Conservation (phyloP, 441 rosid species). For the Euphorbia celastroides region DNA sequence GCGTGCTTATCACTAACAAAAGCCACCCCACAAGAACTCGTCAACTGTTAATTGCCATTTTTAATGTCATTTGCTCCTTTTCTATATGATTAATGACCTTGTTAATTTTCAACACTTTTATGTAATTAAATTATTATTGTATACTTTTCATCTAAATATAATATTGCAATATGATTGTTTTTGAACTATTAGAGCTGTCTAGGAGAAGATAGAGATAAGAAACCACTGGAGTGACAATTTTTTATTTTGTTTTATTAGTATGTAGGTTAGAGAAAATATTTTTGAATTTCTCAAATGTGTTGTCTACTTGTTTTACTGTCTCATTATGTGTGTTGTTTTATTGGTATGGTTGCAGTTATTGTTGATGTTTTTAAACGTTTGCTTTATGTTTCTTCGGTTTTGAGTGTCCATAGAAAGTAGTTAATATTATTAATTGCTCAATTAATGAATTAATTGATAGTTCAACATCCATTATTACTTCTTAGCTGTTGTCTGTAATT, state of each 20-base stretch:
- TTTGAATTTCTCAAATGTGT: no score
- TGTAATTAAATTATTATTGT: background rate
- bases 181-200: no score
- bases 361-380: background rate
- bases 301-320: no score
- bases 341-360: background rate
- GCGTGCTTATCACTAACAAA: constrained; percentile 87
- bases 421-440: no score
- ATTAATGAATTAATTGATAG: background rate
- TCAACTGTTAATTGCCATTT: constrained; percentile 27
- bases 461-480: background rate
- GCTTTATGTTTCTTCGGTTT: background rate
- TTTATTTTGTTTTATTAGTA: background rate
- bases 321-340: background rate
- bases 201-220: no score
- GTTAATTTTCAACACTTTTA: background rate
- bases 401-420: background rate
- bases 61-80: background rate
- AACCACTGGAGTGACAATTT: background rate
- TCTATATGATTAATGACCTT: background rate
- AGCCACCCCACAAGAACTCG: constrained; percentile 30
- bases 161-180: background rate
- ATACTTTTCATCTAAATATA: background rate
- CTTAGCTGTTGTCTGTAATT: background rate
- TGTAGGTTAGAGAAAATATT: no score